A percentile compares a stretch with the other conserved stretches of the same genome.
These are phyloP conservation scores for Kingdonia uniflora DNA, from an alignment of 164 flowering plant genomes.

Conservation along the genomic window DNA sequence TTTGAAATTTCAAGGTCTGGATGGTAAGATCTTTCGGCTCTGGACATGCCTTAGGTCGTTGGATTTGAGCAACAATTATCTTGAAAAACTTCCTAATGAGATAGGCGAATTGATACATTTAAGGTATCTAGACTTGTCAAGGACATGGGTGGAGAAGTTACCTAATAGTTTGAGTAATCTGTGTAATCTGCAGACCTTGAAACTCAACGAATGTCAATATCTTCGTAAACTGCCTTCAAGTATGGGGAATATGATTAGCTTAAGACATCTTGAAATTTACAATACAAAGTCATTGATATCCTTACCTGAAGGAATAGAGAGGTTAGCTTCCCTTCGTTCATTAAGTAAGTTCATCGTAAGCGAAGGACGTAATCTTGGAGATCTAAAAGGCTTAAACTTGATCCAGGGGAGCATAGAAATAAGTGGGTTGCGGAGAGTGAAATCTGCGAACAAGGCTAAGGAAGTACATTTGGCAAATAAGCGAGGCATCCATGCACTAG, in stretches of 20 bases:
- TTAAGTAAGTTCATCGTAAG: neutral
- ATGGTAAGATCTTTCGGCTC: too few species aligned
- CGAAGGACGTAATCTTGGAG: too few species aligned
- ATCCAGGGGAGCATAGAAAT: neutral
- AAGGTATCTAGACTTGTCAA: neutral
- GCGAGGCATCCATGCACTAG: neutral
- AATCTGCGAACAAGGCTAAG: neutral
- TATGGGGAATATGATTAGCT: too few species aligned
- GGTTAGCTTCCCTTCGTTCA: neutral
- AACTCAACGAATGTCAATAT: too few species aligned
- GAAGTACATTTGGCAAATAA: neutral
- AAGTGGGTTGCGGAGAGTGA: neutral
- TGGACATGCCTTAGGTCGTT: too few species aligned
- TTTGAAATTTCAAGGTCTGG: too few species aligned
- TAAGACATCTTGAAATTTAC: constrained; percentile 1
- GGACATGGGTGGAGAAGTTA: neutral
- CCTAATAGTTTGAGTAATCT: neutral
- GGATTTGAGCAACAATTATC: too few species aligned
- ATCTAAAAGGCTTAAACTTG: too few species aligned
- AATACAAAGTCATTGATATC: neutral
- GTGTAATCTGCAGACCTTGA: too few species aligned
- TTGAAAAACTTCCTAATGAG: too few species aligned
- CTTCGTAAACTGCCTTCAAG: too few species aligned
- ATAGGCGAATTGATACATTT: neutral
- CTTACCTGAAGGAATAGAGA: neutral